phyloP scores from a whole-genome alignment of 768 basidiomycete genomes.

The Russula emetica region DNA sequence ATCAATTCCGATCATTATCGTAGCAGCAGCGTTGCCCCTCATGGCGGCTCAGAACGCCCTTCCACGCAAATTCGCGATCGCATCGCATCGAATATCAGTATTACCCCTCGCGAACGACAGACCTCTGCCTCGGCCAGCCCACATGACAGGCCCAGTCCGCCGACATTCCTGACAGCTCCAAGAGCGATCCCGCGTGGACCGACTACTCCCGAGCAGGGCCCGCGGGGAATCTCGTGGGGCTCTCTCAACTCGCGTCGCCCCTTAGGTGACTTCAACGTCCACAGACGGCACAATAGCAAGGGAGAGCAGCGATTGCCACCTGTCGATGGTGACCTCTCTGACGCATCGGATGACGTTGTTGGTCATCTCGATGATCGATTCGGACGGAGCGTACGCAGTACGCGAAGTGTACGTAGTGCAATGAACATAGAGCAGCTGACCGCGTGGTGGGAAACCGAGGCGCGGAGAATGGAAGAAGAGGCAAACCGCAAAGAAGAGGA shows the following conservation, averaged over 20 bases:
- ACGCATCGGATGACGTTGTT: constrained; percentile 23
- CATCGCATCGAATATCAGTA: constrained; percentile 2
- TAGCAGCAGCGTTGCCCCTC: constrained; percentile 9
- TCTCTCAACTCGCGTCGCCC: constrained; percentile 26
- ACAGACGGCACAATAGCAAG: constrained; percentile 23
- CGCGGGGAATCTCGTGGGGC: constrained; percentile 18
- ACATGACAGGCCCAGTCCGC: constrained; percentile 22
- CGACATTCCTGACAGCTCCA: constrained; percentile 9
- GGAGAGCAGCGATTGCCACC: constrained; percentile 17
- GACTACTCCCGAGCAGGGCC: constrained; percentile 18
- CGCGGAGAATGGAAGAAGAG: constrained; percentile 29
- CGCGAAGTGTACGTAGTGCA: constrained; percentile 21
- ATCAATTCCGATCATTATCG: constrained; percentile 19
- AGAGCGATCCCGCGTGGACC: constrained; percentile 23
- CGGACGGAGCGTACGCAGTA: constrained; percentile 19
- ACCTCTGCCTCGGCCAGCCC: constrained; percentile 26
- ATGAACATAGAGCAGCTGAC: constrained; percentile 29
- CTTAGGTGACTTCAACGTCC: constrained; percentile 13
- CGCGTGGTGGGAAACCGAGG: constrained; percentile 25
- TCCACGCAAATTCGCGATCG: constrained; percentile 27
- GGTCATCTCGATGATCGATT: constrained; percentile 24
- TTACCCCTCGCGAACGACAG: constrained; percentile 19
- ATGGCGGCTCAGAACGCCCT: constrained; percentile 7
- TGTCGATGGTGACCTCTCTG: constrained; percentile 14
- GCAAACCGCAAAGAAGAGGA: constrained; percentile 35